phyloP scores from a whole-genome alignment of 2,329 filamentous ascomycete genomes.

The Chrysosphaeria jannelii region DNA sequence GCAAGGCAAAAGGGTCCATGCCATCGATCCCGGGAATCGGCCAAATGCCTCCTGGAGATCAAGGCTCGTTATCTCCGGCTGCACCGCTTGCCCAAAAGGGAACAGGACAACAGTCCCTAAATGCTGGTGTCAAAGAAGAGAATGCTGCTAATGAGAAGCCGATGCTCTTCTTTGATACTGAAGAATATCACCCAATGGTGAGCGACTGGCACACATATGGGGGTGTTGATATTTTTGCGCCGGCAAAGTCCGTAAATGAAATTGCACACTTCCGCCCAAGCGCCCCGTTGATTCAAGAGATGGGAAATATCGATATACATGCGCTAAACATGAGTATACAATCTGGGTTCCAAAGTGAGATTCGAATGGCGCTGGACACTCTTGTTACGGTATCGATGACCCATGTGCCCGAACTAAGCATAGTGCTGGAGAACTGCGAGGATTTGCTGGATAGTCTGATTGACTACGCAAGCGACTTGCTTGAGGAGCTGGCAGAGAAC shows the following conservation, averaged over 20 bases:
- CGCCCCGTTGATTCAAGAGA: constrained; percentile 41
- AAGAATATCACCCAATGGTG: constrained; percentile 23
- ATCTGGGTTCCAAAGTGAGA: constrained; percentile 65
- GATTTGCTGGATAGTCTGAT: constrained; percentile 68
- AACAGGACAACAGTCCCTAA: too few relatives aligned
- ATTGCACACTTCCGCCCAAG: constrained; percentile 41
- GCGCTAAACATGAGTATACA: constrained; percentile 73
- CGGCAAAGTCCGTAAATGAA: constrained; percentile 32
- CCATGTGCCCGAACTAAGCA: constrained; percentile 27
- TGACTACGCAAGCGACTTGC: constrained; percentile 72
- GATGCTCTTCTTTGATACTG: constrained; percentile 10
- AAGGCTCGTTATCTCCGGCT: too few relatives aligned
- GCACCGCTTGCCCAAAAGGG: too few relatives aligned
- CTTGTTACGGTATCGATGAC: constrained; percentile 39
- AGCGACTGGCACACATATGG: constrained; percentile 31
- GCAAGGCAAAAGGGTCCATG: too few relatives aligned
- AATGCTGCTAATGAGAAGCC: too few relatives aligned
- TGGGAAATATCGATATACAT: constrained; percentile 72
- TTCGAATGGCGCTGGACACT: constrained; percentile 69
- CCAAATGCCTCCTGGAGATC: too few relatives aligned
- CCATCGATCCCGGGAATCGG: too few relatives aligned
- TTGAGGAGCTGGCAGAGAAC: constrained; percentile 59
- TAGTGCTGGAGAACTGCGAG: constrained; percentile 44
- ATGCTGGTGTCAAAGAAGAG: too few relatives aligned
- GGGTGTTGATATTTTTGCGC: constrained; percentile 36